Evolutionary conservation across 805 yeast species (phyloP), one percentile per base, ranked within the genome.

Genomic region (Monosporozyma aquatica): DNA sequence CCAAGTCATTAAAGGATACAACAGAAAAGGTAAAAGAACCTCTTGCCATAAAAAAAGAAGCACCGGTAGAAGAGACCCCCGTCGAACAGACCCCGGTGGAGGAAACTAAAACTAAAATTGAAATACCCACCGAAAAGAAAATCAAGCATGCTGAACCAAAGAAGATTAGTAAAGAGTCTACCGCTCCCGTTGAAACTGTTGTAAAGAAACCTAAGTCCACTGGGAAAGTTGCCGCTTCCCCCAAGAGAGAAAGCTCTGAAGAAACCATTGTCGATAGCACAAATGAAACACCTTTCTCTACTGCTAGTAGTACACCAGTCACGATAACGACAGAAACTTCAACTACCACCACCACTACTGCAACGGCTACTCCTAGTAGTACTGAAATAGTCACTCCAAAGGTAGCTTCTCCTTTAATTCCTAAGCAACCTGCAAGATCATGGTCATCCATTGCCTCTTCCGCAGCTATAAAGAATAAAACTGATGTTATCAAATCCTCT

Each of bases 391-490:
- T 11, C 37, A 21, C 47, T 29, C 42, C 47, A 40, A 26, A 26
- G 6, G 3, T 35, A 32, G 35, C 9, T 5, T 21, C 53, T 29
- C 41, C 50, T n/a, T 11, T 44, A 15, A 14, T 45, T 11, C 13
- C 43, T 10, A 37, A 48, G 39, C 30, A 50, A 9, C 42, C 43
- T 15, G 43, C 49, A 1, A 59, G 59, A 47, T 58, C 64, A 5
- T 61, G 65, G 63, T 59, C 65, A 6, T 57, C 64, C 4, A 53
- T 59, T 28, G 65, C 64, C 3, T 59, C 64, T 3, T 53, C 58
- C 37, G 61, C 59, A 3, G 53, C 51, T 10, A 39, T 54, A 10
- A 54, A 55, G 42, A 41, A 44, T 14, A 54, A 51, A 38, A 43
- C 47, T 11, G 38, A 24, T 3, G 27, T 43, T 14, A 20, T 21